Conservation (phyloP, 345 rosid species). For the Conringia planisiliqua region DNA sequence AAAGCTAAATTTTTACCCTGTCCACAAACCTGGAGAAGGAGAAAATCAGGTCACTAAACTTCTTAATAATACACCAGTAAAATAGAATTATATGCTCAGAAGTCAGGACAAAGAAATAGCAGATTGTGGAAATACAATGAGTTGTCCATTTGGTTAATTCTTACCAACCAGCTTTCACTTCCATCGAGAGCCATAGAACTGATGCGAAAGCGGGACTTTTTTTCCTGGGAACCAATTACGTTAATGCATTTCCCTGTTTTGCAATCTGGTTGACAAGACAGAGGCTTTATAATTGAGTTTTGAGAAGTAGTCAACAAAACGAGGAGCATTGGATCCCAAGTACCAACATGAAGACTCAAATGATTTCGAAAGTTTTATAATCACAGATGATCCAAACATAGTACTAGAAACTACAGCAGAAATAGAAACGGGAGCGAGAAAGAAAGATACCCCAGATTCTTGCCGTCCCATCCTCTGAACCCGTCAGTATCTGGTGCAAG, state of each 20-base stretch:
- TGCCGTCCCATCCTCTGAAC: conserved; percentile 98
- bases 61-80: neutral
- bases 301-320: neutral
- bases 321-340: neutral
- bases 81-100: neutral
- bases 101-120: neutral
- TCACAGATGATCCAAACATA: neutral
- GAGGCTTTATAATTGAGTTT: neutral
- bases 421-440: neutral
- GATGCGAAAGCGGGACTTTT: conserved; percentile 43
- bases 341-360: conserved; percentile 11
- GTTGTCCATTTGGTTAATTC: conserved; percentile 30
- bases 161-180: conserved; percentile 99
- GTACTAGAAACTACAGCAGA: neutral
- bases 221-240: conserved; percentile 56
- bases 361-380: neutral
- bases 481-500: conserved; percentile 69
- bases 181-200: conserved; percentile 87
- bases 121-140: neutral
- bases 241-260: conserved; percentile 75
- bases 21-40: conserved; percentile 65
- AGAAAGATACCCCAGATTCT: conserved; percentile 93
- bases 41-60: neutral
- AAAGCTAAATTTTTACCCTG: conserved; percentile 58
- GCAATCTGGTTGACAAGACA: conserved; percentile 62